Conservation (phyloP, 768 basidiomycete species). For the Mycena sanguinolenta region DNA sequence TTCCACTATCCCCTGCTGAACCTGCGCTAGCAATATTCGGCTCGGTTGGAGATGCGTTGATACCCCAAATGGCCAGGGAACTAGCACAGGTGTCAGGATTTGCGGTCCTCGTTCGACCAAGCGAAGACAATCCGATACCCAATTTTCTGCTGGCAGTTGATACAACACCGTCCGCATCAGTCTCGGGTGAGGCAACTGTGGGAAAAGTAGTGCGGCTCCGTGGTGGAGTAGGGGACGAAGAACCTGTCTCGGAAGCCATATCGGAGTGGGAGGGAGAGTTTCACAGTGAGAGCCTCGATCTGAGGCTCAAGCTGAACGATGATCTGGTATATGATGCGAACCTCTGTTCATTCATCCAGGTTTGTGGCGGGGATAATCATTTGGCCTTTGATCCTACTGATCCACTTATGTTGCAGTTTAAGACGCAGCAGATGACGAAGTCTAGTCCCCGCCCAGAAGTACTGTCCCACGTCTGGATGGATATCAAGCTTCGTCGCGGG, state of each 20-base stretch:
- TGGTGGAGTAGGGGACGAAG: background rate
- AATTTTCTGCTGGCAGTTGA: background rate
- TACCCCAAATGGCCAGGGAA: background rate
- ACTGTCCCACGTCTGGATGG: background rate
- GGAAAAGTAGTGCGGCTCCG: background rate
- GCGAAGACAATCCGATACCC: background rate
- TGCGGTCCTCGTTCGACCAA: background rate
- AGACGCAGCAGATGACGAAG: background rate
- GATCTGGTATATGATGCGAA: background rate
- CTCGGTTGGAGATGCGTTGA: background rate
- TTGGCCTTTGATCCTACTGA: background rate
- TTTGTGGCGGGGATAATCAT: background rate
- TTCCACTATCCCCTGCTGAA: background rate
- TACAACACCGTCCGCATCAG: background rate
- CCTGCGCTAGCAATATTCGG: background rate
- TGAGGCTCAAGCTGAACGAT: background rate
- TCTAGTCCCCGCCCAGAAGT: background rate
- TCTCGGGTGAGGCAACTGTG: too few species aligned
- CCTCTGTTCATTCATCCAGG: background rate
- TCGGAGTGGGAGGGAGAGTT: slow-evolving; percentile 1
- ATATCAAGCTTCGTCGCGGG: background rate
- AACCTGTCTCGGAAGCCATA: background rate
- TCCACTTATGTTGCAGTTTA: background rate
- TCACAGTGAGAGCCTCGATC: background rate
- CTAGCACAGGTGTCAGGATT: background rate